These are phyloP conservation scores for Fraxinus dipetala DNA, from an alignment of 305 asterid species.

Conservation along the genomic window DNA sequence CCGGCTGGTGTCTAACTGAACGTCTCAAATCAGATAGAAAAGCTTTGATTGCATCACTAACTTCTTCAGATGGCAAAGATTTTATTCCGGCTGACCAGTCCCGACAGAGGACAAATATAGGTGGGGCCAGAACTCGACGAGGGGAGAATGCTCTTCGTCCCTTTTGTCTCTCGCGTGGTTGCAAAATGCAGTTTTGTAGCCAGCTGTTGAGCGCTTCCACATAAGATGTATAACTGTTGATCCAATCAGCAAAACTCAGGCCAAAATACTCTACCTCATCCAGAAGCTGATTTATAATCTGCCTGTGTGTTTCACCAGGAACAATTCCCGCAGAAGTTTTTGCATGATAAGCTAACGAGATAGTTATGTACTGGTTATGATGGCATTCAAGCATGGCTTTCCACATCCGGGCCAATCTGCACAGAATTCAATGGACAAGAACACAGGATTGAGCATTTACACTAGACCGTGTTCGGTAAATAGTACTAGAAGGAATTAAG, in stretches of 20 bases:
- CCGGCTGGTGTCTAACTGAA: constrained; percentile 45
- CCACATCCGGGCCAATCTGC: constrained; percentile 89
- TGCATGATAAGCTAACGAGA: constrained; percentile 85
- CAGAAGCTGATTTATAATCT: constrained; percentile 68
- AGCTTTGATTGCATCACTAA: constrained; percentile 63
- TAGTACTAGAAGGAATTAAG: not conserved
- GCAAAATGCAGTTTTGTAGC: constrained; percentile 89
- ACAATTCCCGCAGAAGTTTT: constrained; percentile 43
- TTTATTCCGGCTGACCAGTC: constrained; percentile 86
- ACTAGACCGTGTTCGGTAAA: not conserved
- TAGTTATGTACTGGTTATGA: constrained; percentile 84
- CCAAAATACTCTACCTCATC: constrained; percentile 93
- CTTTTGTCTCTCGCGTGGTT: constrained; percentile 68
- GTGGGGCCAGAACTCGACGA: constrained; percentile 74
- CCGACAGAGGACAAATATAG: constrained; percentile 71
- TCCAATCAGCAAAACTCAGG: constrained; percentile 85
- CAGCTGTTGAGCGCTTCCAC: constrained; percentile 81
- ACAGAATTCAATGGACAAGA: not conserved
- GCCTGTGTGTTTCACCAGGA: constrained; percentile 63
- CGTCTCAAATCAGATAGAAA: constrained; percentile 56
- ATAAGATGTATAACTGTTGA: constrained; percentile 78
- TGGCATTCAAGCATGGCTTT: constrained; percentile 97
- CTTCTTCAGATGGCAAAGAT: constrained; percentile 82
- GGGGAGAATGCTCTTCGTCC: constrained; percentile 82
- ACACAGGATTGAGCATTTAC: not conserved